Base-by-base conservation (phyloP, 768 basidiomycete genomes). In the Leccinum boreale region DNA sequence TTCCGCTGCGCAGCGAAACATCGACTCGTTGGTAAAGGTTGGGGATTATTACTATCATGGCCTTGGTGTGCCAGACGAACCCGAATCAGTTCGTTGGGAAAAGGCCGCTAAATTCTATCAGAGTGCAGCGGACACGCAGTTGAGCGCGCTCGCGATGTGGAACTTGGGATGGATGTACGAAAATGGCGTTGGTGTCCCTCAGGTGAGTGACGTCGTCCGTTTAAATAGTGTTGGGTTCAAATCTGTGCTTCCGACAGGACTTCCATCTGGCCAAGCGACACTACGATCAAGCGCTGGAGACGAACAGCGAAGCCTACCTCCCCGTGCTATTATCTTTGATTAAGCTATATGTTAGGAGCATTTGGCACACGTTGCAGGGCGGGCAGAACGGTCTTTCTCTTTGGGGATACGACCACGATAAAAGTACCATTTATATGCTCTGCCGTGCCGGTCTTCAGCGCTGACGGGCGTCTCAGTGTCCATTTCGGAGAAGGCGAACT, bases 101-200 rank as follows among this genome's bases (percentile, higher is more conserved):
- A 94, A 94, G 64, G 97, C 97, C 0, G 94, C 91, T 1, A 85
- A 87, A 26, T 98, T 92, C 69, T 99, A 99, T 67, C 94, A 92
- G 68, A 89, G 91, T 29, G 97, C 97, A 4, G 93, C 92, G 2
- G 93, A 94, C 62, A 95, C 92, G 2, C 92, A 95, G 59, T 64
- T 89, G 65, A 97, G 94, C 64, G 94, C 97, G 1, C 78, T 98
- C 61, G 94, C 97, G 1, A 92, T 97, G 87, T 98, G 94, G 94
- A 97, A 98, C 67, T 75, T 98, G 11, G 97, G 96, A 2, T 98
- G 92, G 92, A 98, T 98, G 97, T 98, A 98, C 71, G 96, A 98
- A 75, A 92, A 94, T 65, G 97, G 97, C 0, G 71, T 91, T 21
- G 97, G 97, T 3, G 92, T 98, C 0, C 85, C 90, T 24, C 89